Evolutionary conservation across 352 stramenopile genomes (phyloP), one percentile per base, ranked within the genome.

Genomic region (Plasmopara halstedii): DNA sequence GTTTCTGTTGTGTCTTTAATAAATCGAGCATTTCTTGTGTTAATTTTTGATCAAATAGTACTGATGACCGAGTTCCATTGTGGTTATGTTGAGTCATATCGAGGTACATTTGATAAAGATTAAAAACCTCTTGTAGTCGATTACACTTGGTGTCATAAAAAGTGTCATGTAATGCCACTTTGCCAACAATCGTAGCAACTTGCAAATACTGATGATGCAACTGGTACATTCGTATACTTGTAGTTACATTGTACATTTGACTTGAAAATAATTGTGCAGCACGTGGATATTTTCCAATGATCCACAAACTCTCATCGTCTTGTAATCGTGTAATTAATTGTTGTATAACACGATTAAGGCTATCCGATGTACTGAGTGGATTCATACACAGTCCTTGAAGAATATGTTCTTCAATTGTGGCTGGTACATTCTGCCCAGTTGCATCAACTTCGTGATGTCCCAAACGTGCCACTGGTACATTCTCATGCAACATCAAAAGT

Each of bases 21-120:
- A 85, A 48, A 23, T 58, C 22, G 6, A 83, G 51, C 56, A 62
- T 67, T 15, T 82, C 68, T 33, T 69, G 51, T 8, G 67, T 72
- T 68, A 82, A 80, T 15, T 58, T 61, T 2, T 57, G 58, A n/a
- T 69, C 51, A 35, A 85, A 83, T 25, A 66, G 73, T 18, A 67
- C 53, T 15, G 21, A 21, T 1, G 64, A 44, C 11, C 62, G 58
- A 33, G 56, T 31, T 8, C 44, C 46, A 2, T 37, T n/a, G n/a
- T n/a, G n/a, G n/a, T 58, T 0, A n/a, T 50, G 33, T 6, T 48
- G 42, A 5, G 46, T 43, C 1, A 19, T 40, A 22, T 49, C 43
- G 6, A 64, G 15, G 3, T 46, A 59, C 3, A 35, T 53, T 43
- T 60, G 49, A 0, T 81, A 45, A 4, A 80, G 49, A 17, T 52